Base-by-base conservation (phyloP, 805 yeast species). In the Phaffomyces opuntiae region DNA sequence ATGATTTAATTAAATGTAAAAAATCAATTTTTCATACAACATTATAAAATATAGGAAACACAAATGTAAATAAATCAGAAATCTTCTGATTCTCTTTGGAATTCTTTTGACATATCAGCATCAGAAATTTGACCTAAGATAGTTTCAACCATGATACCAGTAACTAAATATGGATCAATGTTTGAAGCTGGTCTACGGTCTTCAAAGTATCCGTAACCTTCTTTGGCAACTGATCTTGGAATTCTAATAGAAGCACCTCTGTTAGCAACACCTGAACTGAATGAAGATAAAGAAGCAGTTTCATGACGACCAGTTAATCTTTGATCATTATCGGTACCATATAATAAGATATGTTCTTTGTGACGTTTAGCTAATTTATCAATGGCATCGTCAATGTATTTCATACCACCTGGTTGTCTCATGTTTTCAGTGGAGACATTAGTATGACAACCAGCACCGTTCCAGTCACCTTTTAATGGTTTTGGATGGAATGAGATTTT, bases 371-470 rank as follows among this genome's bases (percentile, higher is more conserved):
- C 85, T 64, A 93, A 81, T 77, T 87, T 88, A 67, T 83, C 87
- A 63, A 93, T 81, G 50, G 98, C 98, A 46, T 75, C 85, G 64
- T 93, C 96, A 64, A 93, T 93, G 70, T 70, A 74, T 71, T 87
- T 86, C 89, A 93, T 87, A 68, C 99, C 99, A 70, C 99, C 99
- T 66, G 87, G 86, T 34, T 65, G 67, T 78, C 99, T 89, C 98
- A 91, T 93, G 43, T 64, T 65, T 69, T 76, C 78, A 61, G 99
- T 93, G 41, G 97, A 89, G 51, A 93, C 98, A 70, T 93, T 93
- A 68, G 99, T 93, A 75, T 93, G 99, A 78, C 98, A 91, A 63
- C 99, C 99, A 69, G 99, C 98, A 77, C 99, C 99, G 70, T 93
- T 93, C 98, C 98, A 93, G 75, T 91, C 98, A 61, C 98, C 98